A percentile compares a stretch with the other conserved stretches of the same genome.
Conservation (phyloP, 495 filamentous ascomycete genomes). For the Cryomyces minteri region DNA sequence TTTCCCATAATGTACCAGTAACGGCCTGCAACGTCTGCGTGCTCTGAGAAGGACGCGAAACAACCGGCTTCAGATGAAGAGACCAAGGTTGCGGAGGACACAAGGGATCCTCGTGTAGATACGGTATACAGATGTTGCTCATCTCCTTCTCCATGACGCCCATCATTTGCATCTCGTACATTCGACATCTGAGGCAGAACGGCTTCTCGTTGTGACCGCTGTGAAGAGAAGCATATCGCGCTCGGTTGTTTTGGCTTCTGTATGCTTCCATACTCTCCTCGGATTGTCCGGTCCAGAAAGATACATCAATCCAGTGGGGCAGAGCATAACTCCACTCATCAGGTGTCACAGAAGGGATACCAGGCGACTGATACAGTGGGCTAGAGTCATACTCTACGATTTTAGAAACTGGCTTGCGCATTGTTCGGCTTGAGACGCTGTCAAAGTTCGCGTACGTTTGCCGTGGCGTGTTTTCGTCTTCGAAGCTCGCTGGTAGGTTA, state of each 20-base stretch:
- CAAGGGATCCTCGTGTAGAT: conserved; percentile 26
- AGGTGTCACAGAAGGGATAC: background rate
- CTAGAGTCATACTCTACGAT: background rate
- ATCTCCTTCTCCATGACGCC: conserved; percentile 80
- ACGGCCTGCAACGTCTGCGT: background rate
- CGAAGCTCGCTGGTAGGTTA: background rate
- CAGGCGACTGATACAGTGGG: too few species aligned
- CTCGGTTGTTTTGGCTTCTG: too few species aligned
- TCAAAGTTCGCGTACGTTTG: background rate
- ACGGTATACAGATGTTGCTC: conserved; percentile 45
- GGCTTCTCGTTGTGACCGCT: background rate
- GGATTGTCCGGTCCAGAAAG: conserved; percentile 71
- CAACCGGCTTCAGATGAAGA: too few species aligned
- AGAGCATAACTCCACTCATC: conserved; percentile 74
- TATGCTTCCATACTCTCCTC: conserved; percentile 7
- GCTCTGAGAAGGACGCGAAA: background rate
- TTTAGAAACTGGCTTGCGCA: background rate
- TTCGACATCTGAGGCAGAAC: conserved; percentile 38
- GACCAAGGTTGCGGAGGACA: too few species aligned
- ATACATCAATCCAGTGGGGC: conserved; percentile 93
- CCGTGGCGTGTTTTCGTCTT: background rate
- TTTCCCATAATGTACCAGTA: background rate
- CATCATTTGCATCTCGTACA: conserved; percentile 96
- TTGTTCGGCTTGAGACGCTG: background rate
- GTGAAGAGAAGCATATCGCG: background rate